These are phyloP conservation scores for Sclerotinia nivalis DNA, from an alignment of 2,329 filamentous ascomycete genomes.

Conservation along the genomic window DNA sequence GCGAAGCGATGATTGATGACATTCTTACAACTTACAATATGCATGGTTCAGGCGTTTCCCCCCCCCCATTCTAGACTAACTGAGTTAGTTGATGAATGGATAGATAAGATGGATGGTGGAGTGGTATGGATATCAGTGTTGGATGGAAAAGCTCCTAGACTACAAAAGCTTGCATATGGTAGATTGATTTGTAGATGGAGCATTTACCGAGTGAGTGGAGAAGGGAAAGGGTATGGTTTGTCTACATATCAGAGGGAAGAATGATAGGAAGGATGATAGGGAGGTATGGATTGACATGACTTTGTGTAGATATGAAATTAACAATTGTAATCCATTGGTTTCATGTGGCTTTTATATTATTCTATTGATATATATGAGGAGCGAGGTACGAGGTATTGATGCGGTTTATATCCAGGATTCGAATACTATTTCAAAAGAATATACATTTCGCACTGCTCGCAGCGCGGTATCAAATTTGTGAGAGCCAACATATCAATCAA, in stretches of 20 bases:
- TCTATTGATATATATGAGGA: neutral
- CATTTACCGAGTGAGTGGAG: neutral
- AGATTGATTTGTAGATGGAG: neutral
- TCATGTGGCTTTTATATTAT: neutral
- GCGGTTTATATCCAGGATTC: neutral
- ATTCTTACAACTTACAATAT: conserved; percentile 2
- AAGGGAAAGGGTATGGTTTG: neutral
- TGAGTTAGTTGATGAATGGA: neutral
- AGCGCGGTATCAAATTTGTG: too few relatives aligned
- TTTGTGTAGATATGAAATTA: neutral
- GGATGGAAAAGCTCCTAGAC: neutral
- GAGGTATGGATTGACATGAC: neutral
- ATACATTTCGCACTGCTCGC: neutral
- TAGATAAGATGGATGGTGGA: neutral
- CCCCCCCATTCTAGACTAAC: neutral
- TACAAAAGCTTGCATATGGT: neutral
- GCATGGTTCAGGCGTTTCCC: conserved; percentile 12
- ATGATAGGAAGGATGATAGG: too few relatives aligned
- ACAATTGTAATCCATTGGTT: neutral
- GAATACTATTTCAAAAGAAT: neutral
- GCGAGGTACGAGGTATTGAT: neutral
- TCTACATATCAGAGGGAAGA: neutral
- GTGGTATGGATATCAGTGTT: neutral
- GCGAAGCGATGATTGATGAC: conserved; percentile 13
- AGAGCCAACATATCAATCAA: too few relatives aligned